Percentiles rank a stretch among this genome's conserved stretches.
These are phyloP conservation scores for Fraxinus latifolia DNA, from an alignment of 305 asterid species.

Conservation along the genomic window DNA sequence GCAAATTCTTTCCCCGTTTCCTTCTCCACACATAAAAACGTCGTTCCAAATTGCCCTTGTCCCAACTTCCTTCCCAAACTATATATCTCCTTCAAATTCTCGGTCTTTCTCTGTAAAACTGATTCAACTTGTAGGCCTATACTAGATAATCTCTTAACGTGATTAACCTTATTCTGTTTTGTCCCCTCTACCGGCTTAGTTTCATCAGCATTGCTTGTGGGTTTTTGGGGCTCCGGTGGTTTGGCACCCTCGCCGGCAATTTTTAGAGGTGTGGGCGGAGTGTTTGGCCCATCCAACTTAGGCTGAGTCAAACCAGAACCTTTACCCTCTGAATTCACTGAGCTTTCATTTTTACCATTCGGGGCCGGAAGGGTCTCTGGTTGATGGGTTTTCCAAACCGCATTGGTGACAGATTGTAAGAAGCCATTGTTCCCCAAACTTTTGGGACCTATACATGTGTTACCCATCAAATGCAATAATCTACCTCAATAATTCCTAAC, in stretches of 20 bases:
- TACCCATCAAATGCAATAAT: constrained; percentile 60
- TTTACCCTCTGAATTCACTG: constrained; percentile 29
- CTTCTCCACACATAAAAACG: constrained; percentile 56
- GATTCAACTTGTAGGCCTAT: constrained; percentile 60
- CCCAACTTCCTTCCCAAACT: constrained; percentile 65
- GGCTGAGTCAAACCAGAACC: constrained; percentile 15
- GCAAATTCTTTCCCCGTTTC: constrained; percentile 51
- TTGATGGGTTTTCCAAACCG: constrained; percentile 58
- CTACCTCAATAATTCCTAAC: constrained; percentile 18
- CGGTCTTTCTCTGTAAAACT: constrained; percentile 57
- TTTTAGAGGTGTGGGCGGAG: constrained; percentile 48
- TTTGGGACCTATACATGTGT: constrained; percentile 60
- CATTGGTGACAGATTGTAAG: constrained; percentile 67
- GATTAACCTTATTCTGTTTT: constrained; percentile 42
- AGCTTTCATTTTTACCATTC: constrained; percentile 28
- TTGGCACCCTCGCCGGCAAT: constrained; percentile 33
- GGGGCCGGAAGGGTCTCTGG: constrained; percentile 43
- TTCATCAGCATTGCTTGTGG: not conserved
- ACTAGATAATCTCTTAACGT: constrained; percentile 52
- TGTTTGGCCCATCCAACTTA: constrained; percentile 32
- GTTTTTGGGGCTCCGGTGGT: constrained; percentile 18
- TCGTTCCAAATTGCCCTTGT: constrained; percentile 75
- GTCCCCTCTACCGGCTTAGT: constrained; percentile 32
- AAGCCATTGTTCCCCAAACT: constrained; percentile 58
- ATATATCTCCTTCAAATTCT: constrained; percentile 50